Base-by-base conservation (phyloP, 768 basidiomycete species). In the Hebeloma cylindrosporum region DNA sequence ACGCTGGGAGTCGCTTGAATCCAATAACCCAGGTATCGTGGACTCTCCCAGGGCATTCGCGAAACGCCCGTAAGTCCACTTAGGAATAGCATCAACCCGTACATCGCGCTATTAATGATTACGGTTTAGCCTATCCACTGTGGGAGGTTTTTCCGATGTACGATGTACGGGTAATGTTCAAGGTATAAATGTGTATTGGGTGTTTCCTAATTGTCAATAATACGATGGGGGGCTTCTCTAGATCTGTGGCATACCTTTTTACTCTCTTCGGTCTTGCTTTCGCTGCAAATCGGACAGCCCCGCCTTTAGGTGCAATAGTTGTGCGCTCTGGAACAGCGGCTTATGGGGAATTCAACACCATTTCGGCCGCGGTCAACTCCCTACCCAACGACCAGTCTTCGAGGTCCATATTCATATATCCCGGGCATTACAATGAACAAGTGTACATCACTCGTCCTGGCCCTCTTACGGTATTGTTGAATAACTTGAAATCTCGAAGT, bases 371-470 rank as follows among this genome's bases (percentile, higher is more conserved):
- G 2, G 53, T 74, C 10, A 60, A 58, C 27, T 59, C 69, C 1
- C 55, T 76, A 7, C 69, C 72, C 0, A 65, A 70, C 35, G 71
- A 71, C 47, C 65, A 55, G 29, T 65, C 66, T 11, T 39, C 56
- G 3, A 56, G 56, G 3, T 57, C 64, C 6, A 69, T 77, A 32
- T 77, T 77, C 54, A 70, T 75, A n/a, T 77, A 61, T 48, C 72
- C 73, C 7, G 74, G 74, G 2, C 72, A 70, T 1, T 75, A 76
- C 50, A 56, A 42, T 20, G 73, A 69, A 34, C 71, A 71, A 51
- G 64, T 74, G 8, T 56, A 63, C 45, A 73, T 74, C 23, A 65
- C 66, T 2, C 69, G 72, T 20, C 32, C 62, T 3, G 73, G 73
- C 1, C 68, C 70, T 10, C 61, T 72, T 9, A 73, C 68, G 4